Conservation (phyloP, 306 rosid genomes). For the Carpinus viminea region DNA sequence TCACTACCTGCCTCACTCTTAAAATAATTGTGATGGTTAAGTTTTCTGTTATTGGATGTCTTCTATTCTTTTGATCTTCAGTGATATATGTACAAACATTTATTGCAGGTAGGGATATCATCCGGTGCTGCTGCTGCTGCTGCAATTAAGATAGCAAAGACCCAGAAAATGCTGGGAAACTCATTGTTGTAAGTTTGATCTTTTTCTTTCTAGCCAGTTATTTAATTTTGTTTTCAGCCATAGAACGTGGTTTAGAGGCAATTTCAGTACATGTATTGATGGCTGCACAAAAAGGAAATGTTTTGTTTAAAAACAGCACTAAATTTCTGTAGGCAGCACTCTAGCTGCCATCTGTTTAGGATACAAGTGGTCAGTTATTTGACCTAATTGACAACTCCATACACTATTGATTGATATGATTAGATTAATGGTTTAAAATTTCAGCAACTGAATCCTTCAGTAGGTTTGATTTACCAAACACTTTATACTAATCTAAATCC, state of each 20-base stretch:
- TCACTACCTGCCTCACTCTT: not conserved
- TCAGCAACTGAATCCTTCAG: not conserved
- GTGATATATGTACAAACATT: conserved; percentile 13
- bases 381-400: not conserved
- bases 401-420: not conserved
- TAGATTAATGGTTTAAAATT: not conserved
- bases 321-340: not conserved
- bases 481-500: not conserved
- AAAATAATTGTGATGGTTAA: not conserved
- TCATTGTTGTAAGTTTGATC: conserved; percentile 76
- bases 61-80: conserved; percentile 14
- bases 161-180: conserved; percentile 92
- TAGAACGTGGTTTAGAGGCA: not conserved
- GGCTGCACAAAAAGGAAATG: not conserved
- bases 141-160: conserved; percentile 73
- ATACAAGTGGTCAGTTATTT: not conserved
- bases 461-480: not conserved
- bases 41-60: not conserved
- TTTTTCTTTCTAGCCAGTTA: conserved; percentile 2
- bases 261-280: not conserved
- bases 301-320: not conserved
- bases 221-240: not conserved
- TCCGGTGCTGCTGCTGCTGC: conserved; percentile 96
- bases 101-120: conserved; percentile 86
- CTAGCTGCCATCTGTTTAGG: not conserved